Evolutionary conservation across 164 flowering plant species (phyloP), one percentile per base, ranked within the genome.

Genomic region (Dillenia suffruticosa): DNA sequence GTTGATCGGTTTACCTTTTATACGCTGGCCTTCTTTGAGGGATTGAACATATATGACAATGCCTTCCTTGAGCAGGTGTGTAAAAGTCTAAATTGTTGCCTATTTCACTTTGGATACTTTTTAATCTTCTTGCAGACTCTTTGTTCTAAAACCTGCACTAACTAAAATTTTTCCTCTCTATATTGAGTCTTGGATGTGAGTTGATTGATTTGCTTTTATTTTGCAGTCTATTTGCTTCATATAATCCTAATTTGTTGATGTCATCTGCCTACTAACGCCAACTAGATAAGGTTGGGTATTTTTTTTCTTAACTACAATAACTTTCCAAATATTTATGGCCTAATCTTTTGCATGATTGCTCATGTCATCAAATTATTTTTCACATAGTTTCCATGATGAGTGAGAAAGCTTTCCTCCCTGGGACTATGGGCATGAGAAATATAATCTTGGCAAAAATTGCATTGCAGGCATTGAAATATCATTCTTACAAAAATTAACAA

Each of bases 1-100:
- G 98, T 95, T 65, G 98, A 95, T 76, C 94, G 98, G 40, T 95
- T 95, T 64, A 95, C 99, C 51, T 95, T 72, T 68, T 92, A 92
- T 61, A 95, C 99, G 17, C 95, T 95, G 67, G 90, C 94, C 11
- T 92, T 92, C 78, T 95, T 95, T 79, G 99, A 95, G 81, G 85
- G 79, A 83, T 74, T 92, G 66, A 88, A 87, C 77, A 84, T 89
- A 72, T 87, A 95, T 67, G 84, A 83, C 69, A 88, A 88, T 81
- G 94, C 94, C 53, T 95, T 95, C 98, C 61, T 72, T 95, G 76
- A 83, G 76, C 94, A 92, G 97, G 99, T 92, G 81, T 10, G 9
- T 14, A 3, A 60, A 43, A 43, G 43, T 19, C 54, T 44, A 15
- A 10, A 17, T 44, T 24, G 15, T 12, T 10, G 1, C 40, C 40